Evolutionary conservation across 345 rosid species (phyloP).

Genomic region (Microcos paniculata): DNA sequence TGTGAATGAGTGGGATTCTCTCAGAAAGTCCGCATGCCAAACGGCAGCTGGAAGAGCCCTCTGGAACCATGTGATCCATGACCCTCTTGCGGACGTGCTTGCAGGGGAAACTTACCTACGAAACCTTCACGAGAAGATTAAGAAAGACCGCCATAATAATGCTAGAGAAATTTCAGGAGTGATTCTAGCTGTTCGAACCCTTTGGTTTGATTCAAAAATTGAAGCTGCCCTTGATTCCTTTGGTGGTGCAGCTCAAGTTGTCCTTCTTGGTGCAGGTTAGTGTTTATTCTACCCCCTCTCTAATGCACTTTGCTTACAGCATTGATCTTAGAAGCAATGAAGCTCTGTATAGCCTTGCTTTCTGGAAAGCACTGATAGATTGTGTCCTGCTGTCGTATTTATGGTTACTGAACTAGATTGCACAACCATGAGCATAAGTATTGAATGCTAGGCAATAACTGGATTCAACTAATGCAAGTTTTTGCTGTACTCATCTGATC

Average conservation of each 20-base stretch:
- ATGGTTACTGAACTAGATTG: neutral
- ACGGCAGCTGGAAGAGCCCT: conserved; percentile 92
- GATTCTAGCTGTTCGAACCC: conserved; percentile 80
- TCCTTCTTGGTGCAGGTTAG: conserved; percentile 95
- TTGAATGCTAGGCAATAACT: too few species aligned
- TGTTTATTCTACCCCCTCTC: neutral
- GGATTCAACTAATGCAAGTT: neutral
- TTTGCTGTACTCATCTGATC: neutral
- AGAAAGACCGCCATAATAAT: conserved; percentile 61
- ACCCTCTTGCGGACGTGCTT: conserved; percentile 76
- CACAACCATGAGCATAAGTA: neutral
- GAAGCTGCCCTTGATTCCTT: conserved; percentile 72
- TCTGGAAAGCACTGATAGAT: neutral
- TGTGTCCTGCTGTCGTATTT: neutral
- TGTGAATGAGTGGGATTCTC: conserved; percentile 65
- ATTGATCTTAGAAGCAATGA: neutral
- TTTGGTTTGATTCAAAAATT: conserved; percentile 83
- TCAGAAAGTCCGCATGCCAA: conserved; percentile 76
- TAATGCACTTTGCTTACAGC: neutral
- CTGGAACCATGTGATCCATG: conserved; percentile 78
- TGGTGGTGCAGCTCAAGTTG: conserved; percentile 58
- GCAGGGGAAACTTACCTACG: conserved; percentile 82
- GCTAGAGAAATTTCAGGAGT: conserved; percentile 82
- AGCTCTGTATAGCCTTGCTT: neutral
- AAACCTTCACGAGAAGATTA: conserved; percentile 70